Evolutionary conservation across 371 early-diverging fungal species (phyloP).

Genomic region (Mucor racemosus): DNA sequence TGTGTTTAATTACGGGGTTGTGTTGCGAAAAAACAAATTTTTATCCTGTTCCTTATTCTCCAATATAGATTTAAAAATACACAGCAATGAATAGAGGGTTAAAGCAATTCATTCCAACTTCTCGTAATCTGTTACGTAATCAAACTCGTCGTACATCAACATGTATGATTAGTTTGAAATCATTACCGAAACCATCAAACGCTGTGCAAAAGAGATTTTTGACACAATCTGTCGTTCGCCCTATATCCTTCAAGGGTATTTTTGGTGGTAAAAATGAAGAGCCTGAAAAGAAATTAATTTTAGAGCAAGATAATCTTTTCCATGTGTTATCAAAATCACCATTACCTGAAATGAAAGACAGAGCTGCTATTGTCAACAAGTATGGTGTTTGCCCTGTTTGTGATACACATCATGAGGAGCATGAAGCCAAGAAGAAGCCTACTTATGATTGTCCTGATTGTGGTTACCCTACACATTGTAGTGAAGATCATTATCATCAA

Average conservation of each 20-base stretch:
- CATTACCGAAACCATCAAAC: not conserved
- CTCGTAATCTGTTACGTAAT: constrained; percentile 10
- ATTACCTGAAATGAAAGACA: constrained; percentile 70
- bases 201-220: constrained; percentile 12
- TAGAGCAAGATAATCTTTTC: constrained; percentile 68
- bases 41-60: not conserved
- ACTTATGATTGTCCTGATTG: constrained; percentile 80
- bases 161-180: not conserved
- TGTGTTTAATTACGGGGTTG: constrained; percentile 1
- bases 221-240: constrained; percentile 32
- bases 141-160: not conserved
- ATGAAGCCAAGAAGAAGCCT: constrained; percentile 52
- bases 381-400: constrained; percentile 82
- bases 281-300: constrained; percentile 25
- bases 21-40: constrained; percentile 8
- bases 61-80: not conserved
- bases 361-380: constrained; percentile 67
- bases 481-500: constrained; percentile 72
- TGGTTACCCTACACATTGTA: constrained; percentile 86
- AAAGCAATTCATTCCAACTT: constrained; percentile 14
- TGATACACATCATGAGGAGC: constrained; percentile 45
- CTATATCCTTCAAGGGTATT: constrained; percentile 43
- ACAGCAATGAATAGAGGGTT: constrained; percentile 20
- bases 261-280: constrained; percentile 22
- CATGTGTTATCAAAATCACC: constrained; percentile 78